Evolutionary conservation across 345 rosid genomes (phyloP), one percentile per base, ranked within the genome.

Genomic region (Erysimum cheiranthoides): DNA sequence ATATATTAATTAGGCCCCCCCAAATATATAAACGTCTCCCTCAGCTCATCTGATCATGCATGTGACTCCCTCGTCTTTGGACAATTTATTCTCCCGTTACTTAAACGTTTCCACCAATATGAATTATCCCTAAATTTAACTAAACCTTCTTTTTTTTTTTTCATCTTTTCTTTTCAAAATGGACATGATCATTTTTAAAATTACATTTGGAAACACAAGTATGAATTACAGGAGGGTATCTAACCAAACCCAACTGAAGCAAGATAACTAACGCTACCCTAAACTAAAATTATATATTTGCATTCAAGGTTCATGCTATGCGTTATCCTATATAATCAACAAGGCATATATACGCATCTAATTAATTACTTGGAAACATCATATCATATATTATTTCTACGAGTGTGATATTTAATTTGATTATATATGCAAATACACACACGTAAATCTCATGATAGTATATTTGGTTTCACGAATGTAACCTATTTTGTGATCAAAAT

Each of bases 1-100:
- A 21, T 21, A 21, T 21, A 21, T 21, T n/a, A n/a, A n/a, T 21
- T 21, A 21, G 25, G 25, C 25, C 25, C 28, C 25, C 28, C 71
- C 63, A 18, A 9, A 6, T 0, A 53, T 52, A 17, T 16, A 13
- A 40, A 73, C 71, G 64, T 53, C 70, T 51, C 49, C 11, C 18
- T 71, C 38, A 1, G 25, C 38, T 43, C 17, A 5, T 3, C 5
- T 32, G 1, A 6, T 16, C 18, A 6, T 70, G 34, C 70, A 73
- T 73, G 34, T 61, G 52, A 62, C 52, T 73, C 70, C 77, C 56
- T 31, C 63, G 27, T 73, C 56, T 53, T 64, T 53, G 77, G 77
- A 21, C 25, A 21, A 21, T 21, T 21, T 21, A 21, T 21, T 21
- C 25, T 21, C 25, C 25, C 25, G 25, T 21, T 10, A 8, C 10